Conservation (phyloP, 2,329 filamentous ascomycete genomes). For the Ophiostoma piceae region DNA sequence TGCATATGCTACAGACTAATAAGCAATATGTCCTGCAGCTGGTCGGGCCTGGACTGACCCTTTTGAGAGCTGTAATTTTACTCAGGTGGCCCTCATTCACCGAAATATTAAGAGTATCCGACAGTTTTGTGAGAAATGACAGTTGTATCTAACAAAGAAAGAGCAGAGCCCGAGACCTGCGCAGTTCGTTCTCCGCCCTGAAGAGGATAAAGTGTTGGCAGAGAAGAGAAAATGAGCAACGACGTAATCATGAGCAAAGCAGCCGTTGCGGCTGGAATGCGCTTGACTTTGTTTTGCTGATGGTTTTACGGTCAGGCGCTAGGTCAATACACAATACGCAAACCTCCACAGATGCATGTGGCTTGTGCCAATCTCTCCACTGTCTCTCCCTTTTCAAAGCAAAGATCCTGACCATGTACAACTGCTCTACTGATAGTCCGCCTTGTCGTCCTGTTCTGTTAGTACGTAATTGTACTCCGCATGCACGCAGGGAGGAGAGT, state of each 20-base stretch:
- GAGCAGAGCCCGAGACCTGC: not conserved
- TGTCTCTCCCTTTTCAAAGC: too few species aligned
- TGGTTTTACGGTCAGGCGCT: too few species aligned
- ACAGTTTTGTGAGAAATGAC: slow-evolving; percentile 1
- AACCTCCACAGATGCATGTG: not conserved
- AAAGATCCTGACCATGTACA: too few species aligned
- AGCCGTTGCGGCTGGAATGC: too few species aligned
- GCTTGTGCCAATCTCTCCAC: not conserved
- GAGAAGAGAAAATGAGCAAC: too few species aligned
- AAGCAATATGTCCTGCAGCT: not conserved
- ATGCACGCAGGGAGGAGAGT: slow-evolving; percentile 4
- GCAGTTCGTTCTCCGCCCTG: not conserved
- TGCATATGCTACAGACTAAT: not conserved
- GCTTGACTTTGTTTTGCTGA: too few species aligned
- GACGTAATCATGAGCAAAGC: too few species aligned
- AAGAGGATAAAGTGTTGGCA: not conserved
- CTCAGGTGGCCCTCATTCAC: not conserved
- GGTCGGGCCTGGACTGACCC: not conserved
- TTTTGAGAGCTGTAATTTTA: not conserved
- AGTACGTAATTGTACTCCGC: slow-evolving; percentile 3
- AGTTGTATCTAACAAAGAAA: not conserved
- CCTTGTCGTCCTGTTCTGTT: not conserved
- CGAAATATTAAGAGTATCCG: not conserved
- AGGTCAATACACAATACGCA: too few species aligned
- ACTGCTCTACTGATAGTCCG: not conserved